phyloP scores from a whole-genome alignment of 352 stramenopile genomes.

The Saprolegnia diclina region DNA sequence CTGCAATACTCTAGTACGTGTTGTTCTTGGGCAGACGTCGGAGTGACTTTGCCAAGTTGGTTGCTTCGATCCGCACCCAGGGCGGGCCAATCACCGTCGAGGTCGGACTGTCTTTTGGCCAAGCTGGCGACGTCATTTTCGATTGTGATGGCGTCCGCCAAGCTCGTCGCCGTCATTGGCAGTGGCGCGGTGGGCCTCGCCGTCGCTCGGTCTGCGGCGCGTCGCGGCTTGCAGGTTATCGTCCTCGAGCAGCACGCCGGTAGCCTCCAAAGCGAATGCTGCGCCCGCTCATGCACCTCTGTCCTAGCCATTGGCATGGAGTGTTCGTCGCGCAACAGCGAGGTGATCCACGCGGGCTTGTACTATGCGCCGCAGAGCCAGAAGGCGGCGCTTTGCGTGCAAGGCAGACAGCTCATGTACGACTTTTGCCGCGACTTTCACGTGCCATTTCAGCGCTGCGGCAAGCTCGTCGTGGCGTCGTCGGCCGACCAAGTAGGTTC shows the following conservation, averaged over 20 bases:
- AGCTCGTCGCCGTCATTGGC: conserved; percentile 64
- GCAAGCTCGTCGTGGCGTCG: conserved; percentile 93
- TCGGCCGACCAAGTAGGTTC: conserved; percentile 41
- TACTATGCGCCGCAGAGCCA: conserved; percentile 89
- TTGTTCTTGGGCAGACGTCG: too few relatives aligned
- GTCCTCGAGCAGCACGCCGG: conserved; percentile 79
- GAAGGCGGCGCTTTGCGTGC: conserved; percentile 90
- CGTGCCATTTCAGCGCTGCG: conserved; percentile 81
- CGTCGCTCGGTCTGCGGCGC: conserved; percentile 50
- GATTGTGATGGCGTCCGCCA: conserved; percentile 20
- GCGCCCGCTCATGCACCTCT: too few relatives aligned
- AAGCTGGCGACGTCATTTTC: background rate
- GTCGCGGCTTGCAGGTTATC: conserved; percentile 61
- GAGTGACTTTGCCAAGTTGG: too few relatives aligned
- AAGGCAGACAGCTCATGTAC: conserved; percentile 86
- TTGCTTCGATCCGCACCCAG: too few relatives aligned
- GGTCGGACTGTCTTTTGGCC: background rate
- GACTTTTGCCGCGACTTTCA: conserved; percentile 82
- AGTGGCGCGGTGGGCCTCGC: conserved; percentile 73
- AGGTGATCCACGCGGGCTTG: conserved; percentile 94
- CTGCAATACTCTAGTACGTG: too few relatives aligned
- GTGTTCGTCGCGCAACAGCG: conserved; percentile 89
- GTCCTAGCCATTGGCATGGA: conserved; percentile 65
- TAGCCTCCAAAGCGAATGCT: background rate
- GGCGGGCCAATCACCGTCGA: background rate